These are phyloP conservation scores for Arthrobotrys megalospora DNA, from an alignment of 2,329 filamentous ascomycete genomes.

Conservation along the genomic window DNA sequence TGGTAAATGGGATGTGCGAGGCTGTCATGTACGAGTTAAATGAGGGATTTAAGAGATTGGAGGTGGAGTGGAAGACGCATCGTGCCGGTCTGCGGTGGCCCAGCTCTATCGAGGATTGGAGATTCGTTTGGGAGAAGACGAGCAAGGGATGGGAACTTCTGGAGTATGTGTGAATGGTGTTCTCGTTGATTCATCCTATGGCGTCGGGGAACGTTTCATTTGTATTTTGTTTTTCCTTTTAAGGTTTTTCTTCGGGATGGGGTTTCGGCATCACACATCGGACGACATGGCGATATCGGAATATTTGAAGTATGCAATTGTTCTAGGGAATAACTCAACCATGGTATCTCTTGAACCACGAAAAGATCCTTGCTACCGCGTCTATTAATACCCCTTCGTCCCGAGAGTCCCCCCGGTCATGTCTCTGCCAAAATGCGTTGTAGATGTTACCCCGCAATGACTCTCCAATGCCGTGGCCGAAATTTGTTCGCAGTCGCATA, in stretches of 20 bases:
- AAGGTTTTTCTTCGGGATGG: not conserved
- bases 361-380: constrained; percentile 1
- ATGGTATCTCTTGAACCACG: not conserved
- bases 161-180: constrained; percentile 8
- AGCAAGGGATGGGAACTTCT: constrained; percentile 15
- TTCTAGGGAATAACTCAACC: not conserved
- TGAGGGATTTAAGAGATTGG: constrained; percentile 24
- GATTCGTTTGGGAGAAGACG: constrained; percentile 46
- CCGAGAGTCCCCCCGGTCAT: not conserved
- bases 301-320: not conserved
- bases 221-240: not conserved
- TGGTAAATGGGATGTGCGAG: not conserved
- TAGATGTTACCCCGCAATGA: constrained; percentile 26
- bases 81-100: not conserved
- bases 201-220: not conserved
- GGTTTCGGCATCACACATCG: not conserved
- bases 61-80: constrained; percentile 14
- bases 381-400: constrained; percentile 5
- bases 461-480: constrained; percentile 4
- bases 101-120: constrained; percentile 11
- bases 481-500: not conserved
- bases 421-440: constrained; percentile 19
- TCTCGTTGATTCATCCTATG: not conserved
- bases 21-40: not conserved
- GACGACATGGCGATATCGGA: not conserved